These are phyloP conservation scores for Coemansia sp. DNA, from an alignment of 192 early-diverging fungal genomes.

Conservation along the genomic window DNA sequence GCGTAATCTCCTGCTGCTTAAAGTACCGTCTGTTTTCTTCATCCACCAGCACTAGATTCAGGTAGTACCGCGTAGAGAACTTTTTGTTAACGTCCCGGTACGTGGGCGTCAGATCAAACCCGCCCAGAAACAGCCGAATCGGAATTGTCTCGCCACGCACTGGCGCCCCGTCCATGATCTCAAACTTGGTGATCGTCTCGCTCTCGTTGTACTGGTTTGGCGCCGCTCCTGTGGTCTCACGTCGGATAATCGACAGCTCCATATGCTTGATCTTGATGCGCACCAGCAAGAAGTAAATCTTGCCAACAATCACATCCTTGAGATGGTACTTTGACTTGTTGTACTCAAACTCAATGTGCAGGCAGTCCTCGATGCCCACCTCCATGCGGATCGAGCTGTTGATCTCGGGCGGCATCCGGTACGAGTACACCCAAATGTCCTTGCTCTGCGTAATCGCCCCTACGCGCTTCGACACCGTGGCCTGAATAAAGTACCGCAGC, in stretches of 20 bases:
- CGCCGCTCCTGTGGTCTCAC: constrained; percentile 95
- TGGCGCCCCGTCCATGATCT: constrained; percentile 99
- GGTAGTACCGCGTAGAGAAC: constrained; percentile 96
- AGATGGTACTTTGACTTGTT: constrained; percentile 99
- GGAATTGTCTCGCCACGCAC: constrained; percentile 95
- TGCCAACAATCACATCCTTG: constrained; percentile 98
- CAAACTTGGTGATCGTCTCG: constrained; percentile 98
- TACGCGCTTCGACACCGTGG: constrained; percentile 83
- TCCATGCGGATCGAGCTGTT: constrained; percentile 99
- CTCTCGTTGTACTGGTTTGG: constrained; percentile 98
- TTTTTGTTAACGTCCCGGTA: constrained; percentile 99
- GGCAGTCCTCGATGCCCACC: constrained; percentile 98
- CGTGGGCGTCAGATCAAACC: constrained; percentile 98
- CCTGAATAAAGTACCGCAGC: constrained; percentile 94
- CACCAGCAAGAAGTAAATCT: constrained; percentile 98
- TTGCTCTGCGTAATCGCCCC: constrained; percentile 86
- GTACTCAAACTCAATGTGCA: constrained; percentile 99
- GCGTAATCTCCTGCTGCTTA: constrained; percentile 97
- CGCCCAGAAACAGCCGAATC: constrained; percentile 94
- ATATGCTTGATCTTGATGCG: constrained; percentile 99
- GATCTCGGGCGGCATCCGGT: constrained; percentile 79
- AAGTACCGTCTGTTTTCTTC: constrained; percentile 99
- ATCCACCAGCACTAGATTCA: constrained; percentile 97
- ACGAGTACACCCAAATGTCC: constrained; percentile 99
- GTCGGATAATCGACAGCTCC: constrained; percentile 97